Base-by-base conservation (phyloP, 1,284 basidiomycete species). In the Volvariella surrecta region DNA sequence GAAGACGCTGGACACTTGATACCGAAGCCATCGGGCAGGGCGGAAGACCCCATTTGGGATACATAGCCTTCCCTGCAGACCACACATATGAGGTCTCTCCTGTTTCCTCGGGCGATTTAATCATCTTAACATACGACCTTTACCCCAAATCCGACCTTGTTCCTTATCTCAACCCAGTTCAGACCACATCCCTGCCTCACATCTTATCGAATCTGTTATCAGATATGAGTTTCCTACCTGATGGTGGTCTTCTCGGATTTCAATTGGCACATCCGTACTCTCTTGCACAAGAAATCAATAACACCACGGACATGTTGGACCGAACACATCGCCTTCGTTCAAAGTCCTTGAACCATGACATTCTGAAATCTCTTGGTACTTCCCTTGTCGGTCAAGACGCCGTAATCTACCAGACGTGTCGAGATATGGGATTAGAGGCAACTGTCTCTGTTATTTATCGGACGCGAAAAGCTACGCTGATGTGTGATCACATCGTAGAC, bases 401-500 rank as follows among this genome's bases (percentile, higher is more conserved):
- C 6, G n/a, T 35, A 16, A 16, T 35, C 18, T 35, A 16, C n/a
- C n/a, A 19, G 6, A 7, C 18, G 4, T 35, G 34, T 35, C 34
- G 34, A 35, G 34, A 6, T 6, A 6, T 35, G 4, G 13, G 13
- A 15, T 35, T 35, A n/a, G 18, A 35, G n/a, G 34, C 34, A 4
- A 7, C 8, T n/a, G 34, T 35, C 34, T 4, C 7, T 16, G 34
- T 35, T 35, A n/a, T 15, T 7, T 35, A 35, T 35, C 34, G 34
- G 15, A 35, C 34, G 13, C 34, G 34, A 19, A 35, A 35, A 35
- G 34, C 34, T 8, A 35, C 34, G 8, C 6, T 35, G 4, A 35
- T 35, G 34, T 35, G 34, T n/a, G 34, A 35, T n/a, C 34, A 35
- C n/a, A 19, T 35, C 18, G 34, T 35, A 19, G 34, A 35, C 15